Base-by-base conservation (phyloP, 176 grass and related monocot species). In the Carex myosuroides region DNA sequence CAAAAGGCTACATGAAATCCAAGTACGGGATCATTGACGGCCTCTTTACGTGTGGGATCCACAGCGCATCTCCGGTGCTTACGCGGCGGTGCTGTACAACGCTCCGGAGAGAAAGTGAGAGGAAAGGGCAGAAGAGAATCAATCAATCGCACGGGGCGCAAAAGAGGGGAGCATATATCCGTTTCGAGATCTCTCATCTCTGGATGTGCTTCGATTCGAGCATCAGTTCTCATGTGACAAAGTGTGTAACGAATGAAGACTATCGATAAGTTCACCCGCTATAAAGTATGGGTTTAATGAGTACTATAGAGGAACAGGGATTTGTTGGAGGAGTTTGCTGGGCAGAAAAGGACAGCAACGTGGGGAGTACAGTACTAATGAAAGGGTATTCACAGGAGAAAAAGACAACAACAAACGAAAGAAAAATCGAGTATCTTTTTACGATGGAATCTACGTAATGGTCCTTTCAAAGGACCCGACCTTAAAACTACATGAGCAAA, bases 111-210 rank as follows among this genome's bases (percentile, higher is more conserved):
- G 13, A 39, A 14, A 53, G 10, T 13, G 37, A 81, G 5, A 67
- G 11, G 17, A 81, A 14, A 42, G 24, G 42, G 37, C 0, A 39
- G 37, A 39, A 67, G 80, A 20, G 13, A 65, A 29, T 0, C 0
- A 26, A 26, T 26, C 26, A 24, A 24, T 24, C 22, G 22, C 60
- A 83, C 57, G 63, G 60, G 20, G 60, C 41, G 80, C 68, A 54
- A 83, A 83, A 83, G 42, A 54, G 13, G 62, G 80, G 37, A 44
- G 16, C 60, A 56, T 83, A 83, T 83, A 83, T 83, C 81, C 42
- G 81, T 83, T 83, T 81, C 21, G 4, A 18, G 9, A 30, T 80
- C 54, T 24, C 10, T 80, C 0, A 30, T 61, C 54, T 24, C 10
- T 80, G 2, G 13, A 24, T 42, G 20, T 21, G 39, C 3, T 3